Base-by-base conservation (phyloP, 2,329 filamentous ascomycete species). In the Plectosphaerella sp. region DNA sequence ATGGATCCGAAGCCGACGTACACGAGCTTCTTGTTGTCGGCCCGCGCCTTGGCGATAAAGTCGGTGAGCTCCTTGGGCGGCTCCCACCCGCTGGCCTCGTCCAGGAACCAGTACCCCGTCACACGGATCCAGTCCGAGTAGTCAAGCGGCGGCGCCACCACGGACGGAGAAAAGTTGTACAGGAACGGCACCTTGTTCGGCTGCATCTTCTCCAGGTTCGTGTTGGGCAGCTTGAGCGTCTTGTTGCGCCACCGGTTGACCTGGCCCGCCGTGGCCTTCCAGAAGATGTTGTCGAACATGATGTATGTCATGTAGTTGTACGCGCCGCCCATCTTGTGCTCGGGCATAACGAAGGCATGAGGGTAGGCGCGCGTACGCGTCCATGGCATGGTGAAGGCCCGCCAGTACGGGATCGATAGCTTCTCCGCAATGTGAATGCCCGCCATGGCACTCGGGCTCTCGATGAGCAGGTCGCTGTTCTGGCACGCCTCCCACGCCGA, bases 371-470 rank as follows among this genome's bases (percentile, higher is more conserved):
- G 81, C 15, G 94, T 99, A 47, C 92, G 85, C 1, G 94, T 96
- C 94, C 94, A 99, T 0, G 94, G 94, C 94, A 99, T 99, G 16
- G 91, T 96, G 66, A 99, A 99, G 0, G 92, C 93, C 52, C 94
- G 85, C 74, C 97, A 97, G 68, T 99, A 99, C 0, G 94, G 94
- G 45, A 99, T 95, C 14, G 83, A 79, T 2, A 99, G 78, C 22
- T 91, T 91, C 71, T 99, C 94, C 1, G 94, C 94, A 59, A 99
- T 96, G 67, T 99, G 94, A 50, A 99, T 96, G 24, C 94, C 94
- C 1, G 88, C 91, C 94, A 99, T 99, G 14, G 94, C 91, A 52
- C 90, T 96, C 0, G 94, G 94, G 46, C 90, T 96, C 67, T 99
- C 94, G 55, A 99, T 96, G 39, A 99, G 76, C 33, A 99, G 74